Evolutionary conservation across 2,329 filamentous ascomycete species (phyloP), one percentile per base, ranked within the genome.

Genomic region (Ceratocystiopsis sp.): DNA sequence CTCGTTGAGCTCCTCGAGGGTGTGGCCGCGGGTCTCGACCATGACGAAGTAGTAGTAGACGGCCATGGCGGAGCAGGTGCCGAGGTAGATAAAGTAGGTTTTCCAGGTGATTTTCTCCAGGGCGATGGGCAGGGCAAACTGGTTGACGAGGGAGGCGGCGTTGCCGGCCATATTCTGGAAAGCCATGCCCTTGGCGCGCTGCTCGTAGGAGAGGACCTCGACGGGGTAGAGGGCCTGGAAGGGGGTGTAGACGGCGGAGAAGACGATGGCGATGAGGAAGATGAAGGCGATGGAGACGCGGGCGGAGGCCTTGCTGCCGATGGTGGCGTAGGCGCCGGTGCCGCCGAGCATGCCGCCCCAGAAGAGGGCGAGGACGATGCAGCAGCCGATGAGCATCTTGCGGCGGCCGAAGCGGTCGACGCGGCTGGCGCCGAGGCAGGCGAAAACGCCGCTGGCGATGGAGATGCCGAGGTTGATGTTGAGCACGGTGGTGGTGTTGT

Each of bases 391-490:
- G 13, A 73, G 55, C 11, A 73, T 57, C 0, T 68, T 68, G 8
- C 75, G 68, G 37, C 75, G 70, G 15, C 73, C 71, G 5, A 76
- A 46, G 2, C 64, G 62, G 38, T 77, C 73, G 2, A 72, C 70
- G 41, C 76, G 59, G 14, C 64, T 59, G 8, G 73, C 71, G 38
- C 74, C 74, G 1, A 68, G 50, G 19, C 73, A 59, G 15, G 71
- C 68, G 1, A 61, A 66, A 1, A 66, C 49, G 45, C 68, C 62
- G 53, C 66, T 69, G 36, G 71, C 57, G 29, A 73, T 65, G 18
- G 71, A 68, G 53, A 73, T 70, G 48, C 70, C 62, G 35, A 59
- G 66, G 52, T 71, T 71, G 41, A 69, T 58, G 1, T 66, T 65
- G 16, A 78, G 60, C 0, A 64, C 58, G 11, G 57, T 66, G 47